Conservation (phyloP, 2,329 filamentous ascomycete genomes). For the Phyllosticta citribraziliensis region DNA sequence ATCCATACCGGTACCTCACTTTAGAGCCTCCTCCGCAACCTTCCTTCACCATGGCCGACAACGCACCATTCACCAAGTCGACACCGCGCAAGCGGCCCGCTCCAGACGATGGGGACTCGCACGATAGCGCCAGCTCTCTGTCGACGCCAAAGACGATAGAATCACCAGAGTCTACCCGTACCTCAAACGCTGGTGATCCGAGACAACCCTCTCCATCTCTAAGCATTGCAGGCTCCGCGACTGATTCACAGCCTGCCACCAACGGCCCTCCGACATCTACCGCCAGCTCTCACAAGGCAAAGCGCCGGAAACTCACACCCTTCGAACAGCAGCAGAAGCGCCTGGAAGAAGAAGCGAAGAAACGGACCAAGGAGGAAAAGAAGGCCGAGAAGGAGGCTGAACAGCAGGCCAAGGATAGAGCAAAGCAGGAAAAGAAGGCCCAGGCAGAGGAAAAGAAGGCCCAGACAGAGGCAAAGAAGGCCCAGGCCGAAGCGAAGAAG, state of each 20-base stretch:
- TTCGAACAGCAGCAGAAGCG: slow-evolving; percentile 33
- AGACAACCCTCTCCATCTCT: slow-evolving; percentile 13
- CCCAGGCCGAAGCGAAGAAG: slow-evolving; percentile 32
- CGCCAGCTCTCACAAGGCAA: slow-evolving; percentile 21
- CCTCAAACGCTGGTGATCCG: not conserved
- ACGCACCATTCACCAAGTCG: slow-evolving; percentile 4
- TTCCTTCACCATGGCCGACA: slow-evolving; percentile 20
- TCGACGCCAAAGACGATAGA: slow-evolving; percentile 22
- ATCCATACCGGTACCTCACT: not conserved
- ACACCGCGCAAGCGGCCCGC: slow-evolving; percentile 24
- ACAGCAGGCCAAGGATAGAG: slow-evolving; percentile 17
- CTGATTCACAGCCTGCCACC: not conserved
- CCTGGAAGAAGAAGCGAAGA: slow-evolving; percentile 29
- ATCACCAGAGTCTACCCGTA: slow-evolving; percentile 17
- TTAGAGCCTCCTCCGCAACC: not conserved
- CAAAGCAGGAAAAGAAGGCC: slow-evolving; percentile 22
- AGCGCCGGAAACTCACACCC: slow-evolving; percentile 33
- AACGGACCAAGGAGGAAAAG: slow-evolving; percentile 27
- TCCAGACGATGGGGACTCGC: slow-evolving; percentile 19
- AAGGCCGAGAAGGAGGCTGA: slow-evolving; percentile 22
- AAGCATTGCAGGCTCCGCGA: slow-evolving; percentile 13
- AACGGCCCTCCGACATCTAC: not conserved
- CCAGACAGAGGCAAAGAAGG: slow-evolving; percentile 30
- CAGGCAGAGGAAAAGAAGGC: slow-evolving; percentile 22
- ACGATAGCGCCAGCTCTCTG: slow-evolving; percentile 20